Evolutionary conservation across 2,329 filamentous ascomycete genomes (phyloP).

Genomic region (Chaetomium globosum): DNA sequence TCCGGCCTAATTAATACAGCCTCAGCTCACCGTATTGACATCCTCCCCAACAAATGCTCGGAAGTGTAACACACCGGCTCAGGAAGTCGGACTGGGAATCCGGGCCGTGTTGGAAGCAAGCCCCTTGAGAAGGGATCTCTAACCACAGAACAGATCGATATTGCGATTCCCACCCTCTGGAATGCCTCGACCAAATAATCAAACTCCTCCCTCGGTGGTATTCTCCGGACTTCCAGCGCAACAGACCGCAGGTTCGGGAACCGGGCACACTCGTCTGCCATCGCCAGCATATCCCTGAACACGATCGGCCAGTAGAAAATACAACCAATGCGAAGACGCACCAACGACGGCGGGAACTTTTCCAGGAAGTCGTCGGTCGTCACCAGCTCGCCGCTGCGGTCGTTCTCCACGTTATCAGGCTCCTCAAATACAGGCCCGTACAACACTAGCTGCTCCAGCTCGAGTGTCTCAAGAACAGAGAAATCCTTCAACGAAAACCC

Average conservation of each 20-base stretch:
- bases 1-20: too few relatives aligned
- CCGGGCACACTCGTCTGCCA: conserved; percentile 6
- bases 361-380: conserved; percentile 6
- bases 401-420: neutral
- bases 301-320: conserved; percentile 17
- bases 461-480: conserved; percentile 10
- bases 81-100: conserved; percentile 9
- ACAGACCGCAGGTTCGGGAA: conserved; percentile 13
- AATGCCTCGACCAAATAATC: conserved; percentile 12
- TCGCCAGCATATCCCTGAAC: conserved; percentile 10
- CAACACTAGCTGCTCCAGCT: conserved; percentile 13
- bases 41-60: neutral
- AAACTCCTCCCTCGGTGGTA: conserved; percentile 13
- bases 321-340: conserved; percentile 13
- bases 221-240: conserved; percentile 6
- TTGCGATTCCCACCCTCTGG: conserved; percentile 3
- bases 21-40: too few relatives aligned
- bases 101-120: conserved; percentile 13
- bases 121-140: conserved; percentile 15
- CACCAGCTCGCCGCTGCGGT: conserved; percentile 4
- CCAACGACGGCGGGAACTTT: conserved; percentile 12
- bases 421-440: conserved; percentile 17
- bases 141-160: conserved; percentile 14
- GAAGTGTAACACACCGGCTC: conserved; percentile 11
- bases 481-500: conserved; percentile 9